Evolutionary conservation across 179 eudicot genomes (phyloP), one percentile per base, ranked within the genome.

Genomic region (Amaranthus tricolor): DNA sequence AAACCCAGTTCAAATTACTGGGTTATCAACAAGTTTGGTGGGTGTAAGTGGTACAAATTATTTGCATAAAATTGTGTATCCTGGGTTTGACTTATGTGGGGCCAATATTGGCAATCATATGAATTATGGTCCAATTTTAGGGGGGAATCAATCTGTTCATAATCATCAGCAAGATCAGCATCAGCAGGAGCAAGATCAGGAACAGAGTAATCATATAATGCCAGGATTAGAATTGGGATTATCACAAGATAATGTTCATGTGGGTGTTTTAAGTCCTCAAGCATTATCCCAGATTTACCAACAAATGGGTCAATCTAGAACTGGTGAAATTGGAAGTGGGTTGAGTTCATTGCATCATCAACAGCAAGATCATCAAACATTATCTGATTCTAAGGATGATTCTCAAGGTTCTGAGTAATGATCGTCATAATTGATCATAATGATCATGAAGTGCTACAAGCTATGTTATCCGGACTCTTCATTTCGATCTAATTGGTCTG

Each of bases 211-310:
- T 70, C 70, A 79, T 2, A 7, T 70, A 70, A 72, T 88, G 62
- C 89, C 91, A 64, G 94, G 88, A 2, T 84, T 89, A 77, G 91
- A 89, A 78, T 84, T 89, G 14, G 94, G 94, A 21, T 70, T 88
- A 5, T 86, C 91, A 45, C 94, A 89, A 58, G 94, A 89, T 31
- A 31, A 31, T 76, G 87, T 84, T 49, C 88, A 84, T 81, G 74
- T 84, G 66, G 89, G 89, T 73, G 88, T 86, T 63, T 71, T 89
- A 86, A 82, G 78, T 45, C 83, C 85, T 47, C 94, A 86, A 53
- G 76, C 83, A 6, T 78, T 88, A 53, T 78, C 66, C 65, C 93
- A 88, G 79, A 72, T 89, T 81, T 89, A 89, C 61, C 90, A 89
- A 52, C 93, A 89, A 74, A 82, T 89, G 86, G 87, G 84, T 73